These are phyloP conservation scores for Pyrenophora graminea DNA, from an alignment of 2,329 filamentous ascomycete genomes.

Conservation along the genomic window DNA sequence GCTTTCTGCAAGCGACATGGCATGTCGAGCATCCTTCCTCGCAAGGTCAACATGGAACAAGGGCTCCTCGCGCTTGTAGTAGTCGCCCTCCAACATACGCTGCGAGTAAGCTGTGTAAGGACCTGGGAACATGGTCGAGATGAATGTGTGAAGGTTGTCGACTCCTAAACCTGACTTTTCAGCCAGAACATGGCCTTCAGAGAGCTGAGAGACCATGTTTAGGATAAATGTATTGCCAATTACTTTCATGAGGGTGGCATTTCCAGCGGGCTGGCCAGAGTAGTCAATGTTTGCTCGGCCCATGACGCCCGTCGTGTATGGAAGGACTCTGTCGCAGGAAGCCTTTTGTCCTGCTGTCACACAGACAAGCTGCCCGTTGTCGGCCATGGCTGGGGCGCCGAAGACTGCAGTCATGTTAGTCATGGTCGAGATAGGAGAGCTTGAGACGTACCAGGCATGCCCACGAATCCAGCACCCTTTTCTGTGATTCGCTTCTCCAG, in stretches of 20 bases:
- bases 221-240: constrained; percentile 86
- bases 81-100: constrained; percentile 76
- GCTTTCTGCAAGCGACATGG: constrained; percentile 65
- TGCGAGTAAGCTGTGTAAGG: constrained; percentile 74
- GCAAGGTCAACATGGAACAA: constrained; percentile 82
- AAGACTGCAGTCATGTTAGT: constrained; percentile 58
- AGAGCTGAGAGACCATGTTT: constrained; percentile 78
- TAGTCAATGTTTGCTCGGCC: constrained; percentile 72
- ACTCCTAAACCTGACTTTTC: constrained; percentile 79
- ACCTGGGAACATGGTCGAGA: constrained; percentile 75
- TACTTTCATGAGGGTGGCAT: constrained; percentile 74
- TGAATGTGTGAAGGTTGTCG: constrained; percentile 70
- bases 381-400: constrained; percentile 71
- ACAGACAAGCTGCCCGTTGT: constrained; percentile 70
- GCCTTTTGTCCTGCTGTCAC: constrained; percentile 69
- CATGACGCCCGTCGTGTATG: constrained; percentile 75
- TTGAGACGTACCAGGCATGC: constrained; percentile 58
- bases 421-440: not conserved
- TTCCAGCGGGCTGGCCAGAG: constrained; percentile 67
- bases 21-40: constrained; percentile 80
- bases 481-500: constrained; percentile 62
- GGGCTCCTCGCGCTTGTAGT: constrained; percentile 76
- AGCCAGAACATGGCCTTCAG: constrained; percentile 76
- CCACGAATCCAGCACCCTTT: constrained; percentile 73
- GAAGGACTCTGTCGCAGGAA: constrained; percentile 66